phyloP scores from a whole-genome alignment of 805 yeast genomes.

The Wickerhamiella allomyrinae region DNA sequence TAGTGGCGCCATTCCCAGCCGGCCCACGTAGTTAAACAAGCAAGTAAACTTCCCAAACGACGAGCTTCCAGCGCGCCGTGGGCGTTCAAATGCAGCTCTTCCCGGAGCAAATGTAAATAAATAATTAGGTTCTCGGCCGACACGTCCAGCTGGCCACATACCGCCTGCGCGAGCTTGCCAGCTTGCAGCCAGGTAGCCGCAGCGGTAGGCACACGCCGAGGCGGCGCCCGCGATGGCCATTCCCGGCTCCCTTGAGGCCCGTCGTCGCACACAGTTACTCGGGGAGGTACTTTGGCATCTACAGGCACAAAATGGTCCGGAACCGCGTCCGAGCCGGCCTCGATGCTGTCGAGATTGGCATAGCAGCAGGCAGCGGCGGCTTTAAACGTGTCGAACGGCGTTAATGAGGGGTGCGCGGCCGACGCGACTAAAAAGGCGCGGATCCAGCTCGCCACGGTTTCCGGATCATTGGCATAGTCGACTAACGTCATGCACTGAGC shows the following conservation, averaged over 20 bases:
- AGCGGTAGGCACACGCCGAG: neutral
- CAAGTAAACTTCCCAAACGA: slow-evolving; percentile 40
- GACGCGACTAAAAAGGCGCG: neutral
- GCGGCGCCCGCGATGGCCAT: neutral
- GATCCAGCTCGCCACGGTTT: slow-evolving; percentile 2
- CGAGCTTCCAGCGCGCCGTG: slow-evolving; percentile 27
- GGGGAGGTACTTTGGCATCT: neutral
- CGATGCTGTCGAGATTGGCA: neutral
- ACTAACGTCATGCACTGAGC: slow-evolving; percentile 3
- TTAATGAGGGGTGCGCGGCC: slow-evolving; percentile 1
- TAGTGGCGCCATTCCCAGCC: slow-evolving; percentile 64
- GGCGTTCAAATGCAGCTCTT: slow-evolving; percentile 52
- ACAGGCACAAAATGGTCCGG: neutral
- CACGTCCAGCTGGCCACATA: neutral
- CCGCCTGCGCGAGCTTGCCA: slow-evolving; percentile 1
- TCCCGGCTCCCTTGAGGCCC: neutral
- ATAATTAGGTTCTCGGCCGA: slow-evolving; percentile 32
- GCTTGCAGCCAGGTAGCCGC: neutral
- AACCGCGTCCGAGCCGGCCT: neutral
- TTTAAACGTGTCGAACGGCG: neutral
- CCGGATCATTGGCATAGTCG: neutral
- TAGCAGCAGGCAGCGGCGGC: neutral
- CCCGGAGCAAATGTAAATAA: slow-evolving; percentile 62
- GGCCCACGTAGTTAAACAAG: slow-evolving; percentile 44
- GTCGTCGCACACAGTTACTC: neutral